Evolutionary conservation across 164 flowering plant species (phyloP).

Genomic region (Vitis riparia): DNA sequence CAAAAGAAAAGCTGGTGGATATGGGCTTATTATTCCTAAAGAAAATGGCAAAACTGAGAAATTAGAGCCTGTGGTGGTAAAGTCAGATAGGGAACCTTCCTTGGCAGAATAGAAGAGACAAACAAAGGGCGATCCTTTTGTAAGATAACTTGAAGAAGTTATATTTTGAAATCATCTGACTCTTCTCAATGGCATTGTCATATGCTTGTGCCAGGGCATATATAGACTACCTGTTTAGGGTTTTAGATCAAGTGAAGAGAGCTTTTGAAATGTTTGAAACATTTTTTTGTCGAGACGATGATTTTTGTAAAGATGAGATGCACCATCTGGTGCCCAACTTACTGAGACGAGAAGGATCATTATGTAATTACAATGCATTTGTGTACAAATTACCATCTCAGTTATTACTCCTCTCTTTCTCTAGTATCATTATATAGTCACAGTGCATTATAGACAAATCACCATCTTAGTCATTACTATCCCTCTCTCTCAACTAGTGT

Average conservation of each 20-base stretch:
- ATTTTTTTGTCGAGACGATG: neutral
- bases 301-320: neutral
- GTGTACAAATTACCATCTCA: neutral
- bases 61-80: slow-evolving; percentile 40
- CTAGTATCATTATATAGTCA: too few species aligned
- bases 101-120: slow-evolving; percentile 32
- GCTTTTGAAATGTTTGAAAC: neutral
- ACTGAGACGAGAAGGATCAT: neutral
- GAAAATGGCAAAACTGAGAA: slow-evolving; percentile 54
- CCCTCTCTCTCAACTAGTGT: too few species aligned
- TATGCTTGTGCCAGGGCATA: neutral
- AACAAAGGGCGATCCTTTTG: neutral
- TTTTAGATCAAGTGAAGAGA: neutral
- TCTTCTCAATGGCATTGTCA: neutral
- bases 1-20: slow-evolving; percentile 86
- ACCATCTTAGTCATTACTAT: too few species aligned
- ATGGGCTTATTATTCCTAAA: slow-evolving; percentile 91
- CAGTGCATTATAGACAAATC: too few species aligned
- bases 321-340: neutral
- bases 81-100: slow-evolving; percentile 37
- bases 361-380: neutral
- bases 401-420: too few species aligned
- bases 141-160: too few species aligned
- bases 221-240: neutral
- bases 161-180: neutral